Evolutionary conservation across 345 rosid species (phyloP).

Genomic region (Arabidopsis arenosa): DNA sequence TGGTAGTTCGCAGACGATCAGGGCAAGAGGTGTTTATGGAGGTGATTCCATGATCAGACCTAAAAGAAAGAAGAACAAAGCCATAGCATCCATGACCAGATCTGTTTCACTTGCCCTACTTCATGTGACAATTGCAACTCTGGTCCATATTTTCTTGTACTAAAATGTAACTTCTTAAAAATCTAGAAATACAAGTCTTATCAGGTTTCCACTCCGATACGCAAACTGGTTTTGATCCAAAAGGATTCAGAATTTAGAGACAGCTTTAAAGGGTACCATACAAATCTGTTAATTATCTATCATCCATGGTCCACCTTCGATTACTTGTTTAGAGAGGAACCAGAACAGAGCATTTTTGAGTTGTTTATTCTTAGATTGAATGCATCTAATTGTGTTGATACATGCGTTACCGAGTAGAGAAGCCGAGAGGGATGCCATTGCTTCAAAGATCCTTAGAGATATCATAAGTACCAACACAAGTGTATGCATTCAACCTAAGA

Average conservation of each 20-base stretch:
- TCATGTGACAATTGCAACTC: slow-evolving; percentile 3
- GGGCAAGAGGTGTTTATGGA: slow-evolving; percentile 36
- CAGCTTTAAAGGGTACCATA: background rate
- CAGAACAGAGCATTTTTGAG: background rate
- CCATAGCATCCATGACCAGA: slow-evolving; percentile 24
- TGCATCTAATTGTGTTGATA: no score
- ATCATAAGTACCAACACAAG: background rate
- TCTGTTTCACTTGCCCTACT: slow-evolving; percentile 28
- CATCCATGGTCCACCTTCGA: no score
- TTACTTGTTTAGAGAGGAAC: no score
- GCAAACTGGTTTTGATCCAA: background rate
- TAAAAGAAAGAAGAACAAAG: slow-evolving; percentile 35
- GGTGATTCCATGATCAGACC: slow-evolving; percentile 25
- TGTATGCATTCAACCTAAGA: background rate
- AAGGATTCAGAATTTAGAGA: background rate
- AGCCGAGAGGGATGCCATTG: background rate
- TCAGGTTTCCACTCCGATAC: background rate
- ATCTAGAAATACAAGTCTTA: background rate
- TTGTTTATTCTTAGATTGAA: no score
- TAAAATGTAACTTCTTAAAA: slow-evolving; percentile 10
- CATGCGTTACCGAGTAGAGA: background rate
- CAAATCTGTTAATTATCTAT: no score
- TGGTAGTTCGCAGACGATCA: slow-evolving; percentile 24
- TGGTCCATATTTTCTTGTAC: slow-evolving; percentile 25
- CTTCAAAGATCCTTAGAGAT: background rate